Percentiles rank a stretch among this genome's conserved stretches.
Evolutionary conservation across 495 filamentous ascomycete genomes (phyloP).

Genomic region (Penicillium coprophilum): DNA sequence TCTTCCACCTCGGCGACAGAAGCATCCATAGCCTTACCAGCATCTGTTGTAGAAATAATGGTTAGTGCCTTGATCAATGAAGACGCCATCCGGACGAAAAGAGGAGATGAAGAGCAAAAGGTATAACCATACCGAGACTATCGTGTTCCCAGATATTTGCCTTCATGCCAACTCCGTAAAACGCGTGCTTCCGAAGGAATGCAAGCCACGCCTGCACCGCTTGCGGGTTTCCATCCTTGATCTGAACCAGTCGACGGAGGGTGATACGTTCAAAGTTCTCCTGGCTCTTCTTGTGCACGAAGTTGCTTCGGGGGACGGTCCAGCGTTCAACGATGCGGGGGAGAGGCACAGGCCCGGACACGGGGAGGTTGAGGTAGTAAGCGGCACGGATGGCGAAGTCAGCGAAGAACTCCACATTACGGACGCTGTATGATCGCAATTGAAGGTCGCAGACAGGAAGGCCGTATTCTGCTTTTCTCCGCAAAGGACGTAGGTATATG

Average conservation of each 20-base stretch:
- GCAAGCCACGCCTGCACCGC: constrained; percentile 87
- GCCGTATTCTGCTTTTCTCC: constrained; percentile 68
- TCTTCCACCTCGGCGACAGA: constrained; percentile 57
- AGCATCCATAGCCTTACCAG: constrained; percentile 65
- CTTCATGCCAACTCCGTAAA: constrained; percentile 97
- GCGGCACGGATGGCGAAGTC: constrained; percentile 94
- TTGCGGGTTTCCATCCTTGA: constrained; percentile 88
- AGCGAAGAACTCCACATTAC: constrained; percentile 89
- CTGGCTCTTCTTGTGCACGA: constrained; percentile 95
- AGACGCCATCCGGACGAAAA: neutral
- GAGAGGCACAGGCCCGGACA: constrained; percentile 83
- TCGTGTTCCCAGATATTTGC: constrained; percentile 92
- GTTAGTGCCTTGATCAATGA: constrained; percentile 9
- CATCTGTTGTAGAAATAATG: constrained; percentile 44
- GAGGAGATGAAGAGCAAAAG: neutral
- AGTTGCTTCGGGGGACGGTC: constrained; percentile 88
- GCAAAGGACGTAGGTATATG: constrained; percentile 80
- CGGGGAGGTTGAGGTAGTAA: constrained; percentile 87
- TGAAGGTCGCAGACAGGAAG: constrained; percentile 88
- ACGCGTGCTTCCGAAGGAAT: constrained; percentile 84
- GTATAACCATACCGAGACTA: constrained; percentile 55
- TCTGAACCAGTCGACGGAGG: constrained; percentile 81
- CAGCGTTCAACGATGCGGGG: constrained; percentile 84
- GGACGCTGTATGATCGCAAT: constrained; percentile 84
- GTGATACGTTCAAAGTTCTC: constrained; percentile 97